Evolutionary conservation across 768 basidiomycete genomes (phyloP), one percentile per base, ranked within the genome.

Genomic region (Hygrophorus russula): DNA sequence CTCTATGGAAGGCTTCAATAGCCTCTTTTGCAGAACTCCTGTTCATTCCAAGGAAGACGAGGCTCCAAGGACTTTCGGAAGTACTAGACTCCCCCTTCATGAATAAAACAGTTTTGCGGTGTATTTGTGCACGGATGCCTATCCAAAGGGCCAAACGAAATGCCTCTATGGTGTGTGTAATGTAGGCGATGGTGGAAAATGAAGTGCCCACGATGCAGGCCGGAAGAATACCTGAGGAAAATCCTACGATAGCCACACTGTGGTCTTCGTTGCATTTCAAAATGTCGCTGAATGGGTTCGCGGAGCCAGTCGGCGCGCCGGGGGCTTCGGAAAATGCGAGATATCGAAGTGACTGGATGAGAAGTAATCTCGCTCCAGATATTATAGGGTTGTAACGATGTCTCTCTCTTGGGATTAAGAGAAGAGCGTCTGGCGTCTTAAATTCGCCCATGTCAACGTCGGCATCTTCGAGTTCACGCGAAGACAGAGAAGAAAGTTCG

Each of bases 281-380:
- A 27, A 56, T 37, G 24, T 63, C 55, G 5, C 44, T 39, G 42
- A 65, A 62, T 10, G 54, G 46, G n/a, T 46, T 49, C n/a, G 45
- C 28, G 4, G 50, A 47, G 32, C 39, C 34, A 18, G 41, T 43
- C 3, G 46, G 31, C 14, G 40, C 36, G n/a, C 37, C 42, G 5
- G 41, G 37, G 18, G 39, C 27, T 40, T 65, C 64, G 13, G 64
- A 55, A 47, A 68, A 68, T 14, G 63, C 57, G 36, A 80, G 69
- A 49, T 77, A 80, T 11, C 69, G 69, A 40, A 80, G 61, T 6
- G 58, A 41, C 57, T 82, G 79, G 13, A 67, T 48, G 4, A 80
- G 59, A 42, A 79, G 66, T 32, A 80, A 64, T 12, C 58, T 60
- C 1, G 68, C 57, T 34, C 68, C 67, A 18, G 74, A 71, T 18